Evolutionary conservation across 805 yeast genomes (phyloP).

Genomic region (Hanseniaspora occidentalis): DNA sequence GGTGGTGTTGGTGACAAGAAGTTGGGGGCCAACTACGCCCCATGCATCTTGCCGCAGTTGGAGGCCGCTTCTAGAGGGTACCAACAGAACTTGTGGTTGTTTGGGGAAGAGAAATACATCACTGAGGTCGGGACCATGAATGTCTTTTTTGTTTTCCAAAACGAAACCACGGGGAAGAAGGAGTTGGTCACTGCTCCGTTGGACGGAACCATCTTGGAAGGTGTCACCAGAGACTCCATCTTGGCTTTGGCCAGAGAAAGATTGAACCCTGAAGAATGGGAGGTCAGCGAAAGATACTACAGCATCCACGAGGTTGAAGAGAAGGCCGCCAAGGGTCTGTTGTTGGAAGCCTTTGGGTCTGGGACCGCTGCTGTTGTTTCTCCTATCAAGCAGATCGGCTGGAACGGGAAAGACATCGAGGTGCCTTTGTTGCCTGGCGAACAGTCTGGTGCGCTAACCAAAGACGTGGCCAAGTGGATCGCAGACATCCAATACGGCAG

Average conservation of each 20-base stretch:
- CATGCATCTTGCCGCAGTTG: conserved; percentile 81
- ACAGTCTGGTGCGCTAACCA: conserved; percentile 69
- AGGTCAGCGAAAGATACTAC: conserved; percentile 67
- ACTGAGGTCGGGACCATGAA: conserved; percentile 99
- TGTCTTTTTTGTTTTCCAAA: conserved; percentile 75
- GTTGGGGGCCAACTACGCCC: conserved; percentile 96
- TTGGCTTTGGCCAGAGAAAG: conserved; percentile 64
- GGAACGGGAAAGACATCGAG: conserved; percentile 53
- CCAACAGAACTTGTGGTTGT: conserved; percentile 94
- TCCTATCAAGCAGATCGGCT: conserved; percentile 82
- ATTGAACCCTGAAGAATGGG: conserved; percentile 70
- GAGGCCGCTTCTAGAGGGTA: conserved; percentile 87
- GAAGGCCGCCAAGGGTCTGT: conserved; percentile 65
- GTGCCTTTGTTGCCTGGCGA: conserved; percentile 77
- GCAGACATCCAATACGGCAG: conserved; percentile 83
- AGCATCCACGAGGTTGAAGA: conserved; percentile 72
- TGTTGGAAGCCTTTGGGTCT: conserved; percentile 90
- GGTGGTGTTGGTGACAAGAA: conserved; percentile 96
- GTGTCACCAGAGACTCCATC: conserved; percentile 90
- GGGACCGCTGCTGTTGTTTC: conserved; percentile 98
- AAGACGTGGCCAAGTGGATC: conserved; percentile 73
- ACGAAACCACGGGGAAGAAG: conserved; percentile 64
- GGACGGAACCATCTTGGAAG: conserved; percentile 94
- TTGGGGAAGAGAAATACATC: conserved; percentile 75
- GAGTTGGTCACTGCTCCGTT: conserved; percentile 93